A percentile compares a stretch with the other conserved stretches of the same genome.
Conservation (phyloP, 2,329 filamentous ascomycete genomes). For the Fusarium dlaminii region DNA sequence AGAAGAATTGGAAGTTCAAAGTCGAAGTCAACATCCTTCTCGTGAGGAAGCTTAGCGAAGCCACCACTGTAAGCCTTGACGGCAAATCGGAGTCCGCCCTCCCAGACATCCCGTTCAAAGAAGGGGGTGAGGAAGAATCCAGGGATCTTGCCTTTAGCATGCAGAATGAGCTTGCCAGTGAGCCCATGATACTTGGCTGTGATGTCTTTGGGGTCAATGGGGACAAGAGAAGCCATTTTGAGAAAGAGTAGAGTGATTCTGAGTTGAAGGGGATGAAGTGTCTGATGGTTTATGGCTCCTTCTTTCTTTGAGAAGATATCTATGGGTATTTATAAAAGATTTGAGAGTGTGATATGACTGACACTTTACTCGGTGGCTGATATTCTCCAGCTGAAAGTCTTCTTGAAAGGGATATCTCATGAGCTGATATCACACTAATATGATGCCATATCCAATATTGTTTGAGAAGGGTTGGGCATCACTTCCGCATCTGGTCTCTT, state of each 20-base stretch:
- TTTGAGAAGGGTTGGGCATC: background rate
- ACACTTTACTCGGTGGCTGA: background rate
- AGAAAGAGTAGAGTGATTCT: background rate
- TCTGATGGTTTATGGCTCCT: background rate
- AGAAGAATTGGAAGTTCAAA: background rate
- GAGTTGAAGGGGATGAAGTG: background rate
- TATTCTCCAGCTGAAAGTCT: background rate
- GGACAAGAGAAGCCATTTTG: background rate
- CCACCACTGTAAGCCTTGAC: background rate
- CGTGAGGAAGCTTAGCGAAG: background rate
- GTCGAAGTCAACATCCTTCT: background rate
- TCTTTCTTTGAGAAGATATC: no score
- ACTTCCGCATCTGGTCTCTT: background rate
- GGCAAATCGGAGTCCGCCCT: background rate
- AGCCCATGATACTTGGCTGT: background rate
- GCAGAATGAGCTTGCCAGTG: background rate
- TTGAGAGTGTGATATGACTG: no score
- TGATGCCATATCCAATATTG: background rate
- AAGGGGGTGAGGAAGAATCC: background rate
- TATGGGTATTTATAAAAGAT: background rate
- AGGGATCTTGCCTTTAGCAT: background rate
- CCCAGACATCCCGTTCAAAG: background rate
- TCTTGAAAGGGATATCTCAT: background rate
- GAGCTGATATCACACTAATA: background rate
- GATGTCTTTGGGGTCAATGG: background rate